Percentiles rank a stretch among this genome's conserved stretches.
Evolutionary conservation across 371 early-diverging fungal genomes (phyloP).

Genomic region (Mucor irregularis): DNA sequence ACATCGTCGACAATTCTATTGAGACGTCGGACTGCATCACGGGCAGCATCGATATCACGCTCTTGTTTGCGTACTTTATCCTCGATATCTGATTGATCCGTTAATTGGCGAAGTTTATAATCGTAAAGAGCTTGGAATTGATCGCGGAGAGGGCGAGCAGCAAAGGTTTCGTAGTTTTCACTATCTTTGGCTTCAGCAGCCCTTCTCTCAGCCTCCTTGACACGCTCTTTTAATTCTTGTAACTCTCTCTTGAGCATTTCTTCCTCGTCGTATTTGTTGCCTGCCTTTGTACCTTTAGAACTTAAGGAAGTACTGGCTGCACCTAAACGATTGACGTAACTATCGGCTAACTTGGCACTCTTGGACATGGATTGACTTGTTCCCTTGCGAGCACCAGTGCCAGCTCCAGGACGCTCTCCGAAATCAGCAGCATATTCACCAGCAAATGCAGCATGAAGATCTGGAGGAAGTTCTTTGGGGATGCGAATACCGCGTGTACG

Average conservation of each 20-base stretch:
- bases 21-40: constrained; percentile 47
- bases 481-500: constrained; percentile 47
- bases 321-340: constrained; percentile 52
- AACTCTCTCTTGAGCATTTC: constrained; percentile 48
- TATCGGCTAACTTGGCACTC: constrained; percentile 50
- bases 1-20: constrained; percentile 51
- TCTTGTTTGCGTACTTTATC: constrained; percentile 50
- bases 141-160: constrained; percentile 44
- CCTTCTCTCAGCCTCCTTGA: constrained; percentile 40
- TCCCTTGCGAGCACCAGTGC: constrained; percentile 49
- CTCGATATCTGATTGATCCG: constrained; percentile 48
- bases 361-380: constrained; percentile 49
- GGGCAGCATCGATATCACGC: constrained; percentile 53
- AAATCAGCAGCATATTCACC: constrained; percentile 56
- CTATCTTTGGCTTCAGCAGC: constrained; percentile 25
- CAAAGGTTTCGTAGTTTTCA: constrained; percentile 38
- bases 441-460: constrained; percentile 54
- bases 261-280: constrained; percentile 48
- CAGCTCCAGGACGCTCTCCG: constrained; percentile 51
- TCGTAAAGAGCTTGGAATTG: constrained; percentile 55
- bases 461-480: constrained; percentile 47
- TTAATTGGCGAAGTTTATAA: constrained; percentile 50
- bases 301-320: constrained; percentile 52
- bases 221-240: constrained; percentile 42
- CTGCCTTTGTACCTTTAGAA: constrained; percentile 35